Evolutionary conservation across 177 flowering plant species (phyloP), one percentile per base, ranked within the genome.

Genomic region (Tripterygium wilfordii): DNA sequence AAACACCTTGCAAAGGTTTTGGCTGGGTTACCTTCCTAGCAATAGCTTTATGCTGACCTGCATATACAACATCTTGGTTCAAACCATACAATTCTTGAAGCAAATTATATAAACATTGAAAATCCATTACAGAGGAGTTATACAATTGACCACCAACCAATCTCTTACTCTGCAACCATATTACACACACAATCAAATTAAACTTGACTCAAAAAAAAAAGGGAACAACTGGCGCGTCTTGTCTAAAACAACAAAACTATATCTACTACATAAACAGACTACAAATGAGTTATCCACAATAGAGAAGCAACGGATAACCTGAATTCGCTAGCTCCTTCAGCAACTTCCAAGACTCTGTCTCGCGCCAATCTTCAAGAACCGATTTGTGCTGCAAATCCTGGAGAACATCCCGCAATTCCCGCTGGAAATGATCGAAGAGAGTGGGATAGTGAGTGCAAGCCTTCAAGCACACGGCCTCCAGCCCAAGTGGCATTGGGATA

Each of bases 371-470:
- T 0, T 62, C 36, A 32, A 82, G 18, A 14, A 59, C 21, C 3
- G 69, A 64, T 19, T 70, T 67, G 13, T 35, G 36, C 56, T 82
- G 75, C 20, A 82, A 65, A 8, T 72, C 70, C 43, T 74, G 75
- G 10, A 86, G 77, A 42, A 82, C 83, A 33, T 84, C 83, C 5
- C 82, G 63, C 51, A 90, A 67, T 60, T 90, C 97, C 40, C 97
- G 62, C 68, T 90, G 97, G 69, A 87, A 90, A 45, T 90, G 77
- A 53, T 90, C 96, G 42, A 90, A 79, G 29, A 90, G 74, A 17
- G 96, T 90, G 13, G 96, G 88, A 50, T 90, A 90, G 54, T 90
- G 97, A 20, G 91, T 78, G 63, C 80, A 68, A 10, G 80, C 80
- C 68, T 87, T 90, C 58, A 90, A 64, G 62, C 97, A 87, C 14